Evolutionary conservation across 805 yeast genomes (phyloP).

Genomic region (Wickerhamomyces alni): DNA sequence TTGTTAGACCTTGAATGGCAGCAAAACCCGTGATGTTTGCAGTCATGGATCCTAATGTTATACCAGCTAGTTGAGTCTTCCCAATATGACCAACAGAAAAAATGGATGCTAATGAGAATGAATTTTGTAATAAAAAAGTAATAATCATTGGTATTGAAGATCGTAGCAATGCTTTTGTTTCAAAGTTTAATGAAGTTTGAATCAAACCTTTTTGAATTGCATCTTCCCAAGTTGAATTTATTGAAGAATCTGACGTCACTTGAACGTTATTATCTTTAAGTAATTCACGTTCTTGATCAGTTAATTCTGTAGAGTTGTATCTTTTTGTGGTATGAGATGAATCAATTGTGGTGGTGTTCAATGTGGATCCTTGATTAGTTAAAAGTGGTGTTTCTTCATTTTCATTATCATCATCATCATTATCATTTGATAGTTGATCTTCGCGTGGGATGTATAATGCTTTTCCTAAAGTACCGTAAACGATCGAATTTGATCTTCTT

Average conservation of each 20-base stretch:
- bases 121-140: conserved; percentile 22
- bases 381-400: conserved; percentile 1
- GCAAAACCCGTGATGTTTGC: conserved; percentile 72
- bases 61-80: conserved; percentile 74
- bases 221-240: conserved; percentile 21
- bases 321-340: conserved; percentile 5
- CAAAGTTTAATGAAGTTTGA: conserved; percentile 16
- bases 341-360: conserved; percentile 3
- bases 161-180: conserved; percentile 12
- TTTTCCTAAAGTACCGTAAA: conserved; percentile 21
- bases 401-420: not conserved
- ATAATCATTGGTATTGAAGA: conserved; percentile 21
- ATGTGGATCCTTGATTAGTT: not conserved
- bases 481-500: conserved; percentile 18
- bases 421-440: not conserved
- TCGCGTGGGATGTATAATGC: conserved; percentile 18
- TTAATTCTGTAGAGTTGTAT: conserved; percentile 8
- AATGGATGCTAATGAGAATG: conserved; percentile 22
- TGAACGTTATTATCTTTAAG: conserved; percentile 16
- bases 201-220: conserved; percentile 19
- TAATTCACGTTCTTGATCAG: conserved; percentile 18
- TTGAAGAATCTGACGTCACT: conserved; percentile 9
- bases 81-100: conserved; percentile 71
- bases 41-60: conserved; percentile 78
- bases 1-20: conserved; percentile 75